Base-by-base conservation (phyloP, 768 basidiomycete species). In the Lentinula sp. region DNA sequence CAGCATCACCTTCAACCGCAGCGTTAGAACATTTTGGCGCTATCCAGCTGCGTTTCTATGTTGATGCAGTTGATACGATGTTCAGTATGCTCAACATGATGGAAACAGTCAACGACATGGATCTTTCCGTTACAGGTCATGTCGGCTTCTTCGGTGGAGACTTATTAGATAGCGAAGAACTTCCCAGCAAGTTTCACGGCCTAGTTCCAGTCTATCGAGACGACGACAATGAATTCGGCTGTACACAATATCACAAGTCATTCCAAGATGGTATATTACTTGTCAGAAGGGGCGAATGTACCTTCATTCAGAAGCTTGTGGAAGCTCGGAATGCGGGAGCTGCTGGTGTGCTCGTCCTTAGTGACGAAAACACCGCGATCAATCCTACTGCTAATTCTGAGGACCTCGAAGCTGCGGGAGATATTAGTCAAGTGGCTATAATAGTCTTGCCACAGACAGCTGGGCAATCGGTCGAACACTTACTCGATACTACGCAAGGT, bases 221-320 rank as follows among this genome's bases (percentile, higher is more conserved):
- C 43, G 61, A 63, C 3, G 67, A 68, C 42, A 92, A 93, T 67
- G 59, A 63, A 0, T 72, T 77, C 13, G 92, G 91, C 6, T 93
- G 91, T 67, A 52, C 62, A 5, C 78, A 82, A 5, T 91, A 86
- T 71, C 67, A 71, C 1, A 68, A 78, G 42, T 56, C 70, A 4
- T 81, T 85, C 64, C 71, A 75, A 10, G 78, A 81, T 52, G 81
- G 78, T 46, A 78, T 84, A 4, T 69, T 94, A 23, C 69, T 97
- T 15, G 77, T 90, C 15, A 78, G 78, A 48, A 83, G 96, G 33
- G 96, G 96, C 5, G 83, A 79, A 4, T 98, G 96, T 72, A 88
- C 93, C 8, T 98, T 98, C 74, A 72, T 93, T 13, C 83, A 91
- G 65, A 99, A 99, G 74, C 78, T 95, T 15, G 54, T 85, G 12